These are phyloP conservation scores for Scortechinia acanthostroma DNA, from an alignment of 2,329 filamentous ascomycete genomes.

Conservation along the genomic window DNA sequence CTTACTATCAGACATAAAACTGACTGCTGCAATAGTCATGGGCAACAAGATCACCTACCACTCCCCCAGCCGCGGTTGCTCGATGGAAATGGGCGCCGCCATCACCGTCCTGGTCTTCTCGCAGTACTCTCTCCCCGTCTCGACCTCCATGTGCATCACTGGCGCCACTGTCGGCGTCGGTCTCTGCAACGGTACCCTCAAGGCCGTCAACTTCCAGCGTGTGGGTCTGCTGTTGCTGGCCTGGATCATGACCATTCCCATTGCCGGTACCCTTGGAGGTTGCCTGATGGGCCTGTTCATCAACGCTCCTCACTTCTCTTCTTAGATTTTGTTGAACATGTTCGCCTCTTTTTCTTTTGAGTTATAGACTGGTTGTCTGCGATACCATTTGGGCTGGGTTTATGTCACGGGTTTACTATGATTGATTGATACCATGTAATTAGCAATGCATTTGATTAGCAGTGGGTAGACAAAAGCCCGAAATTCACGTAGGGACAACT, in stretches of 20 bases:
- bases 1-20: constrained; percentile 10
- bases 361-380: no score
- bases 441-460: no score
- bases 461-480: no score
- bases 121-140: constrained; percentile 69
- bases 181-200: constrained; percentile 61
- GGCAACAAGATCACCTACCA: constrained; percentile 76
- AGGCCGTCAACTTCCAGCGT: constrained; percentile 71
- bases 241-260: constrained; percentile 61
- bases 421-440: no score
- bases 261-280: constrained; percentile 48
- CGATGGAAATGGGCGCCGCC: constrained; percentile 75
- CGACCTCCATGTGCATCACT: constrained; percentile 74
- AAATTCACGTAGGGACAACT: no score
- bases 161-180: constrained; percentile 56
- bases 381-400: no score
- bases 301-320: constrained; percentile 48
- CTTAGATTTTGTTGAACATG: no score
- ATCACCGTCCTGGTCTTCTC: constrained; percentile 73
- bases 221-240: constrained; percentile 60
- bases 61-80: constrained; percentile 47
- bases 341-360: no score
- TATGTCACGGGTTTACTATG: no score
- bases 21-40: constrained; percentile 47
- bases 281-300: constrained; percentile 38